phyloP scores from a whole-genome alignment of 306 rosid species.

The Castanopsis chinensis region DNA sequence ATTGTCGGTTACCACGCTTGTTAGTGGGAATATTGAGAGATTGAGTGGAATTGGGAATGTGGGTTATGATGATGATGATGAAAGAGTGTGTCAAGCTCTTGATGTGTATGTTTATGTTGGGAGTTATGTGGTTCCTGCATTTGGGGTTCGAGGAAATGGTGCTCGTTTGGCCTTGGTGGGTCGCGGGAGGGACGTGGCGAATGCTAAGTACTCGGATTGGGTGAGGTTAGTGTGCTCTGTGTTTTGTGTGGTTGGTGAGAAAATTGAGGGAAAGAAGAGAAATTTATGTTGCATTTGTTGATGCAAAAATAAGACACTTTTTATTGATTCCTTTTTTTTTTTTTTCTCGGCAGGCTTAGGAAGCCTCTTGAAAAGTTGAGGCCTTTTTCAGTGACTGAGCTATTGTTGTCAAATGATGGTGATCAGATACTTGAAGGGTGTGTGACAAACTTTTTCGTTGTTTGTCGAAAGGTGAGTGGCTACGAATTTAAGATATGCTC shows the following conservation, averaged over 20 bases:
- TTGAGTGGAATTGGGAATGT: constrained; percentile 29
- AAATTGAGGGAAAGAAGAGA: background rate
- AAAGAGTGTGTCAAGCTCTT: constrained; percentile 27
- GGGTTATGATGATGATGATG: constrained; percentile 18
- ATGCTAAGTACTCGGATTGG: constrained; percentile 91
- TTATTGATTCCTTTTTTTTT: background rate
- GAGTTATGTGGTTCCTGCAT: constrained; percentile 48
- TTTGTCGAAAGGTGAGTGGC: constrained; percentile 63
- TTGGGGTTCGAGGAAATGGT: constrained; percentile 49
- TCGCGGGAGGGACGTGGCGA: constrained; percentile 61
- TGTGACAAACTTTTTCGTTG: constrained; percentile 73
- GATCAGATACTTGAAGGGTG: constrained; percentile 85
- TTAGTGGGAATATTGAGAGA: constrained; percentile 55
- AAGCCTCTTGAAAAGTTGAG: constrained; percentile 74
- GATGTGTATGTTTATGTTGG: constrained; percentile 55
- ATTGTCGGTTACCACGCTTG: constrained; percentile 62
- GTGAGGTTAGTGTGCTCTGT: constrained; percentile 58
- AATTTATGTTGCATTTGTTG: background rate
- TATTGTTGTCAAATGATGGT: constrained; percentile 78
- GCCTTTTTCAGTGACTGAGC: constrained; percentile 80
- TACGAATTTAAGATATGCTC: background rate
- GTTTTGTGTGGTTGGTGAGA: background rate
- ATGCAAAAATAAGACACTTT: background rate
- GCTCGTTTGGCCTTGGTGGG: constrained; percentile 75
- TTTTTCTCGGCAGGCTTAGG: constrained; percentile 55